Base-by-base conservation (phyloP, 768 basidiomycete genomes). In the Agaricus subrufescens region DNA sequence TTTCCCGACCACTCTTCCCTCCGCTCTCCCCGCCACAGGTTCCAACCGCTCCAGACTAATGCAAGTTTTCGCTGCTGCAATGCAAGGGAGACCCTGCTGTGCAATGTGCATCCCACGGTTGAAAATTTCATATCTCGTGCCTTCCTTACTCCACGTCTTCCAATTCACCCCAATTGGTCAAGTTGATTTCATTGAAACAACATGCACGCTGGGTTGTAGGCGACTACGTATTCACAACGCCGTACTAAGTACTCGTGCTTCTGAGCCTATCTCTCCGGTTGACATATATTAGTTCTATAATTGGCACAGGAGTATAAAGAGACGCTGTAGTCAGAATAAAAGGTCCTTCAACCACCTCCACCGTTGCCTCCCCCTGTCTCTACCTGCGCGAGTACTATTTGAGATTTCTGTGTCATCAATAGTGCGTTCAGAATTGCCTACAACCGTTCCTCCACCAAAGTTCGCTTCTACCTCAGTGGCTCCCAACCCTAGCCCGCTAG, bases 361-460 rank as follows among this genome's bases (percentile, higher is more conserved):
- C 6, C 62, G 58, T 44, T 40, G 31, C 26, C 25, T 9, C 11
- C 34, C 25, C 26, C 37, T 8, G 10, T 27, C 34, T 40, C 31
- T 14, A 19, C 19, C 19, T 19, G 19, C 19, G 19, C 19, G 19
- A 19, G 19, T 19, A 44, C 34, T 10, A 47, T 30, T 29, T 12
- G n/a, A 12, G 29, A 30, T 27, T 7, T 38, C 26, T 25, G 42
- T 23, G 38, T 25, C 12, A 46, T 12, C 39, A 26, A 34, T 15
- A 7, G 37, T 31, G 9, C 39, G 42, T 25, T 38, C 42, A 27
- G 23, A 25, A 54, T 60, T 61, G 60, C 64, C 62, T 23, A 71
- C 59, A 63, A 79, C 78, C 66, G 81, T 70, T 57, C 81, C 66
- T 62, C 75, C 63, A 53, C 63, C 65, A 54, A 54, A 49, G 39